Evolutionary conservation across 2,329 filamentous ascomycete genomes (phyloP), one percentile per base, ranked within the genome.

Genomic region (Metarhizium brunneum): DNA sequence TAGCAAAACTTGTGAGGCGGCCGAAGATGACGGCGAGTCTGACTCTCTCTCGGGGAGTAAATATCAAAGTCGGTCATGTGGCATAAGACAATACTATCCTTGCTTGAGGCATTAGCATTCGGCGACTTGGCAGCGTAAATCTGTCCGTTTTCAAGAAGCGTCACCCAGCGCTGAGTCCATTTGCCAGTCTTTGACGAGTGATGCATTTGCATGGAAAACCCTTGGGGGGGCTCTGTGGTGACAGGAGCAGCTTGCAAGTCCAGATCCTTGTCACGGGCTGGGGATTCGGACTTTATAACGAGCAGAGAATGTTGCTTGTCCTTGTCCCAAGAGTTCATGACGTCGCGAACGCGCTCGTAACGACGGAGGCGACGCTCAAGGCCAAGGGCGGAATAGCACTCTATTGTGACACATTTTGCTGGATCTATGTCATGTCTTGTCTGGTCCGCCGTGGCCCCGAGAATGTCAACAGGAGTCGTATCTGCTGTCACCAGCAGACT

Each of bases 1-100:
- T 88, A 92, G 71, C 90, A 95, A 62, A 85, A 79, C 65, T 86
- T 88, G 70, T 94, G 95, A 0, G 92, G 92, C 1, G 91, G 87
- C 64, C 87, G 91, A 54, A 96, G 78, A 60, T 83, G 80, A 64
- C 86, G 88, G 42, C 82, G 77, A 59, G 84, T 72, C 61, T 90
- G 84, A 48, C 82, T 80, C 53, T 82, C 77, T 5, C 84, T 90
- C 2, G 90, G 87, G 1, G 79, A 82, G 71, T 96, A 96, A 51
- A 96, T 87, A 66, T 97, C 92, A 68, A 92, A 96, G 70, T 96
- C 92, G 2, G 89, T 90, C 50, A 97, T 70, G 70, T 95, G 90
- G 68, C 90, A 96, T 38, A 96, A 76, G 58, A 82, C 86, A 13
- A 78, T 72, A 36, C 79, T 75, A 53, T 92, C 87, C 68, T 90